phyloP scores from a whole-genome alignment of 306 rosid species.

The Vicia faba region DNA sequence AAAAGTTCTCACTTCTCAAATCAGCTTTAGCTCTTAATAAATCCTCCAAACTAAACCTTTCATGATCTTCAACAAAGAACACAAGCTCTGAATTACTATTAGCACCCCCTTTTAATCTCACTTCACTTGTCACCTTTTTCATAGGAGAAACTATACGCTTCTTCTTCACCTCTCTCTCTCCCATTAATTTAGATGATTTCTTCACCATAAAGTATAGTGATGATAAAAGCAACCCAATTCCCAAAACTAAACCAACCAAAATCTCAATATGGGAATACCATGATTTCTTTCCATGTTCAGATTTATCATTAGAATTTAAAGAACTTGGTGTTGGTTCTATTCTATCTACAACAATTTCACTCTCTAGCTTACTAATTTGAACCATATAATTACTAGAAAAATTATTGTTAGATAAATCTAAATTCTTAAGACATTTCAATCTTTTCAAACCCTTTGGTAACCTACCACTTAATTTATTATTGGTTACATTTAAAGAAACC shows the following conservation, averaged over 20 bases:
- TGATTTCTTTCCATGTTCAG: not conserved
- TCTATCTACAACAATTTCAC: not conserved
- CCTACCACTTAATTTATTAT: slow-evolving; percentile 59
- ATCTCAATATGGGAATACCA: not conserved
- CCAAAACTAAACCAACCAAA: slow-evolving; percentile 27
- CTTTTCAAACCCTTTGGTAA: slow-evolving; percentile 53
- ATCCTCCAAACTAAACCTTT: slow-evolving; percentile 67
- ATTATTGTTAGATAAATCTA: slow-evolving; percentile 59
- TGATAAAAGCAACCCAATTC: slow-evolving; percentile 37
- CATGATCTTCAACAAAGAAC: slow-evolving; percentile 65
- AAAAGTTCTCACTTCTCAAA: slow-evolving; percentile 53
- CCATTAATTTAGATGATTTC: slow-evolving; percentile 30
- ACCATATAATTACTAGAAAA: slow-evolving; percentile 33
- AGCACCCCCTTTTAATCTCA: slow-evolving; percentile 30
- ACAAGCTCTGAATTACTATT: slow-evolving; percentile 48
- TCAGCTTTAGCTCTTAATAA: slow-evolving; percentile 65
- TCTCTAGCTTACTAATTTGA: slow-evolving; percentile 26
- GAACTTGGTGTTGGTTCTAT: slow-evolving; percentile 15
- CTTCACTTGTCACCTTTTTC: slow-evolving; percentile 26
- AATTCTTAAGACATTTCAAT: slow-evolving; percentile 50
- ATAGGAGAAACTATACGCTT: slow-evolving; percentile 38
- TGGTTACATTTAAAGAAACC: slow-evolving; percentile 52
- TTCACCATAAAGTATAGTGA: slow-evolving; percentile 40
- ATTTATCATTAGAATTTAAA: not conserved
- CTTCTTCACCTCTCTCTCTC: slow-evolving; percentile 32